Base-by-base conservation (phyloP, 1,284 basidiomycete genomes). In the Peniophora sp. region DNA sequence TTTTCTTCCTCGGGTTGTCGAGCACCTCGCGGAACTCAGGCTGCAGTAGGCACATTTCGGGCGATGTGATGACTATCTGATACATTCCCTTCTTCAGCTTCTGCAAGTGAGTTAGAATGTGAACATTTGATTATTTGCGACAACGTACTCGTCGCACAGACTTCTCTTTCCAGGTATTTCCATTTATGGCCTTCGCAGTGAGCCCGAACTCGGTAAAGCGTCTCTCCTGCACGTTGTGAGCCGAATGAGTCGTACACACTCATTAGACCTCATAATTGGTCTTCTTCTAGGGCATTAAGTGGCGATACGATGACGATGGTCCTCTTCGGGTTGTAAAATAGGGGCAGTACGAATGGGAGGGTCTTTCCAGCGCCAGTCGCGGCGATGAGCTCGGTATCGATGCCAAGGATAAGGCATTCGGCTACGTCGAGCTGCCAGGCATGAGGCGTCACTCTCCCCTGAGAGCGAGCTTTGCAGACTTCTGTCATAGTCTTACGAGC, bases 291-390 rank as follows among this genome's bases (percentile, higher is more conserved):
- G 8, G 59, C 55, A 48, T 66, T 67, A 16, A 71, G 50, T 1
- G 69, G 68, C 0, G 67, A 69, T 3, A 69, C 59, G 1, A 69
- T 55, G 10, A 68, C 50, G 0, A 63, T 43, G 17, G 57, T 63
- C 49, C 59, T 63, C 45, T 25, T 56, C 48, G 2, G 39, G 39
- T 49, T 51, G 48, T 36, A 63, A 39, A 23, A 69, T 44, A 67
- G 51, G 1, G 64, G 66, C 51, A 69, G 50, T 38, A 65, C 58
- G 50, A 69, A 70, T 1, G 68, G 66, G 20, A 69, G 59, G 0
- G 69, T 70, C 52, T 70, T 69, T 1, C 66, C 66, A 2, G 60
- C 55, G 1, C 68, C 64, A 5, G 66, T 69, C 8, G 63, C 63
- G 2, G 68, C 65, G 45, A 70, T 63, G 0, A 69, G 59, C 3